phyloP scores from a whole-genome alignment of 1,284 basidiomycete species.

The Cutaneotrichosporon cyanovorans region DNA sequence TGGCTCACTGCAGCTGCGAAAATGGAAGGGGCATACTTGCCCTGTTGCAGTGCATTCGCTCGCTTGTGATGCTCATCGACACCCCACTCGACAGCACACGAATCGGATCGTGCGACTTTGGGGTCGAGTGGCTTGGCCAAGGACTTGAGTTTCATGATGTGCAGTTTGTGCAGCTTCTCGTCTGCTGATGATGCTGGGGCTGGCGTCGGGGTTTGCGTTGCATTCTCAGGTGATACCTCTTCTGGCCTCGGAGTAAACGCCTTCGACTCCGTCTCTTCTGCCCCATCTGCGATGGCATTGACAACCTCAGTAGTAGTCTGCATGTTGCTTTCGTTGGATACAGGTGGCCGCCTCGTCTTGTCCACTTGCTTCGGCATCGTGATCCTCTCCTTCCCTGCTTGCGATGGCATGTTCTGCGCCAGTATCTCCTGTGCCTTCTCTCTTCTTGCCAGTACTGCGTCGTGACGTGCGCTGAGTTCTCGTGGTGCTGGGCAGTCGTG shows the following conservation, averaged over 20 bases:
- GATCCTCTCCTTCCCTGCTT: conserved; percentile 14
- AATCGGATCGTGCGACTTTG: conserved; percentile 7
- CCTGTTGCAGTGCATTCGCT: conserved; percentile 16
- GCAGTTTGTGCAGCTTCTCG: conserved; percentile 34
- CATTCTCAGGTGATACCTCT: no score
- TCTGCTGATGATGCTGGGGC: conserved; percentile 5
- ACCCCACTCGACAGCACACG: conserved; percentile 31
- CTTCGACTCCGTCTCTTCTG: no score
- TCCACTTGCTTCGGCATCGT: conserved; percentile 25
- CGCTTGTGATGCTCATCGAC: conserved; percentile 14
- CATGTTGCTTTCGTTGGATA: no score
- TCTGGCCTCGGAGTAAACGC: no score
- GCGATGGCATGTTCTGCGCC: conserved; percentile 26
- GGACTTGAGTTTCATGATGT: conserved; percentile 28
- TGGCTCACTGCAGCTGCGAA: conserved; percentile 1
- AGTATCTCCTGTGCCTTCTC: conserved; percentile 27
- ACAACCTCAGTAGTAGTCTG: no score
- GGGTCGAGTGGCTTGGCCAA: conserved; percentile 25
- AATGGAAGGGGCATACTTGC: conserved; percentile 12
- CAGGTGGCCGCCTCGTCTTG: conserved; percentile 16
- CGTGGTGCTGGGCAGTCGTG: conserved; percentile 31
- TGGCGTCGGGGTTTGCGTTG: background rate
- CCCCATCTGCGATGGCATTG: no score
- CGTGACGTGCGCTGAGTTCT: conserved; percentile 22
- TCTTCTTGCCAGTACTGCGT: conserved; percentile 22